Conservation (phyloP, 1,139 yeast species). For the Scheffersomyces stambukii region DNA sequence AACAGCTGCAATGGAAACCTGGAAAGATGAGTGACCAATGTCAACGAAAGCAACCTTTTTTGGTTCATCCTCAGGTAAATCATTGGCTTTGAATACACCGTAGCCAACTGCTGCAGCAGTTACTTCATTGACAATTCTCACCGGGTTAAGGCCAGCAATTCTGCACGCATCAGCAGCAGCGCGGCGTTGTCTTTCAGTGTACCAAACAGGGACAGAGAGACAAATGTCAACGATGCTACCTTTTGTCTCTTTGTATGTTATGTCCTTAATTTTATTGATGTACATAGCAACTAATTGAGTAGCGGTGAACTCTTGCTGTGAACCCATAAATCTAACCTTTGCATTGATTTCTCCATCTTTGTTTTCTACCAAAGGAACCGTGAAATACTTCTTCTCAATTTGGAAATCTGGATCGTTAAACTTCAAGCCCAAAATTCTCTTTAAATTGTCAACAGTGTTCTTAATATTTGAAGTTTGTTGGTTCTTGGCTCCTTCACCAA, state of each 20-base stretch:
- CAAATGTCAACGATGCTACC: slow-evolving; percentile 80
- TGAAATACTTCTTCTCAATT: slow-evolving; percentile 69
- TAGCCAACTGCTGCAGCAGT: slow-evolving; percentile 99
- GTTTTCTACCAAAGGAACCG: slow-evolving; percentile 65
- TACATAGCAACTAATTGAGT: slow-evolving; percentile 94
- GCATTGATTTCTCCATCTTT: slow-evolving; percentile 75
- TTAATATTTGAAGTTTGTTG: slow-evolving; percentile 95
- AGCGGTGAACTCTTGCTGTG: slow-evolving; percentile 74
- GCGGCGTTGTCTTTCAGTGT: slow-evolving; percentile 94
- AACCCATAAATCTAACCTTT: slow-evolving; percentile 80
- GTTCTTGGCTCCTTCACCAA: slow-evolving; percentile 94
- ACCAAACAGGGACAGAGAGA: slow-evolving; percentile 96
- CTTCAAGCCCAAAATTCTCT: slow-evolving; percentile 82
- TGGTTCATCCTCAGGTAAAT: slow-evolving; percentile 89
- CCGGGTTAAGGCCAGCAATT: slow-evolving; percentile 97
- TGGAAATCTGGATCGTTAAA: slow-evolving; percentile 74
- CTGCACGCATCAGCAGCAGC: slow-evolving; percentile 94
- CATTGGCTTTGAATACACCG: slow-evolving; percentile 96
- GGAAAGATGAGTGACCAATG: slow-evolving; percentile 95
- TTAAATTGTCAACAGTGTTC: slow-evolving; percentile 92
- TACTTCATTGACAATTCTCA: slow-evolving; percentile 92
- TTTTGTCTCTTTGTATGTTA: slow-evolving; percentile 79
- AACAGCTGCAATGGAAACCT: slow-evolving; percentile 85
- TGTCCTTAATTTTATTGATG: slow-evolving; percentile 83
- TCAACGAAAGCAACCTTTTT: slow-evolving; percentile 90